Percentiles rank a stretch among this genome's conserved stretches.
phyloP scores from a whole-genome alignment of 164 flowering plant species.

The Chimonanthus salicifolius region DNA sequence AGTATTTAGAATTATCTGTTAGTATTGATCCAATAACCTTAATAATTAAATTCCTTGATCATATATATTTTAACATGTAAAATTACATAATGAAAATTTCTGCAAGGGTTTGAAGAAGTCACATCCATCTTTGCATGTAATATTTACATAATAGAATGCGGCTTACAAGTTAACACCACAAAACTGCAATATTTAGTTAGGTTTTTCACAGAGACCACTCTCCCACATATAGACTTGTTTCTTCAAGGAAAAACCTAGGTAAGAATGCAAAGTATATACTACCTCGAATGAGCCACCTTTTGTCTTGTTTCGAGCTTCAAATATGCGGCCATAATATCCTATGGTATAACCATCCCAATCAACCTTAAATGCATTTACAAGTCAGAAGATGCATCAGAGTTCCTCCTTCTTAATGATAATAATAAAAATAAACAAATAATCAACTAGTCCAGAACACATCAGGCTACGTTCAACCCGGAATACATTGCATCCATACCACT shows the following conservation, averaged over 20 bases:
- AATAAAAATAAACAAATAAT: conserved; percentile 2
- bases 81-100: too few species aligned
- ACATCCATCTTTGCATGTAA: too few species aligned
- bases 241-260: not conserved
- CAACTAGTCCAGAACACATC: not conserved
- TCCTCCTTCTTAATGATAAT: conserved; percentile 3
- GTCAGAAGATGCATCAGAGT: conserved; percentile 9
- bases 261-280: conserved; percentile 8
- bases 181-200: too few species aligned
- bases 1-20: too few species aligned
- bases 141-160: too few species aligned
- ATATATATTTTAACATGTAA: too few species aligned
- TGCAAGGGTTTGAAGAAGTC: too few species aligned
- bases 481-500: conserved; percentile 51
- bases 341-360: conserved; percentile 99
- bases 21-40: too few species aligned
- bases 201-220: too few species aligned
- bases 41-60: too few species aligned
- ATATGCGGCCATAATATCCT: conserved; percentile 95
- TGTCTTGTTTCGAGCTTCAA: conserved; percentile 98
- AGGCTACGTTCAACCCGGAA: not conserved
- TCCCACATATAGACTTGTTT: not conserved
- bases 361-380: conserved; percentile 36
- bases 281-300: conserved; percentile 98
- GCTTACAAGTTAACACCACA: too few species aligned